Conservation (phyloP, 306 rosid genomes). For the Glycine tomentella region DNA sequence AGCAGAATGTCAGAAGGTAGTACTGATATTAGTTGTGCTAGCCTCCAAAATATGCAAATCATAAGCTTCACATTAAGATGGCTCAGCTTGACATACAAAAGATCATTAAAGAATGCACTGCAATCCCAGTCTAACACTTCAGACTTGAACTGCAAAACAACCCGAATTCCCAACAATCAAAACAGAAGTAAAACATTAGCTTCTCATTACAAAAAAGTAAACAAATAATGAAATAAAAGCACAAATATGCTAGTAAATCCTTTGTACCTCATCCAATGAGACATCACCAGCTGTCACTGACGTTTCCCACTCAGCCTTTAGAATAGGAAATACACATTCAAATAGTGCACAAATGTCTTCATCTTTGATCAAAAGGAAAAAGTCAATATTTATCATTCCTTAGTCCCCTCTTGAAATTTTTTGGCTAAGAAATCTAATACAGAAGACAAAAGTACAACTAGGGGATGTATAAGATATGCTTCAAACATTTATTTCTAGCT, state of each 20-base stretch:
- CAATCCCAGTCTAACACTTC: slow-evolving; percentile 77
- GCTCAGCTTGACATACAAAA: slow-evolving; percentile 53
- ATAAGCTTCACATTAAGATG: slow-evolving; percentile 62
- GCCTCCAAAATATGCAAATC: slow-evolving; percentile 82
- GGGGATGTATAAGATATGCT: background rate
- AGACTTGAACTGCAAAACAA: slow-evolving; percentile 65
- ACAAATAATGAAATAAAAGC: slow-evolving; percentile 8
- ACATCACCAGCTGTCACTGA: slow-evolving; percentile 54
- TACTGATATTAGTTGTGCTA: slow-evolving; percentile 54
- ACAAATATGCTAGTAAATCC: slow-evolving; percentile 1
- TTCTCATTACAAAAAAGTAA: slow-evolving; percentile 14
- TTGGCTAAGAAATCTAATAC: background rate
- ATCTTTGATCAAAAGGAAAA: slow-evolving; percentile 48
- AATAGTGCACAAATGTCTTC: slow-evolving; percentile 56
- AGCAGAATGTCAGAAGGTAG: slow-evolving; percentile 56
- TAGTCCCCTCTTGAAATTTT: background rate
- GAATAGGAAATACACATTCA: slow-evolving; percentile 60
- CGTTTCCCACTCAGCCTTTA: slow-evolving; percentile 81
- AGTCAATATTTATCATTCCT: slow-evolving; percentile 37
- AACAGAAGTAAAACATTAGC: slow-evolving; percentile 9
- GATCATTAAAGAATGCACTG: slow-evolving; percentile 61
- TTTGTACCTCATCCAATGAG: slow-evolving; percentile 66
- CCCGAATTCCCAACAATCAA: slow-evolving; percentile 16
- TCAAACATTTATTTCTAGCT: slow-evolving; percentile 18
- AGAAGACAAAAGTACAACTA: slow-evolving; percentile 35